These are phyloP conservation scores for Trichoderma pleuroti DNA, from an alignment of 2,329 filamentous ascomycete genomes.

Conservation along the genomic window DNA sequence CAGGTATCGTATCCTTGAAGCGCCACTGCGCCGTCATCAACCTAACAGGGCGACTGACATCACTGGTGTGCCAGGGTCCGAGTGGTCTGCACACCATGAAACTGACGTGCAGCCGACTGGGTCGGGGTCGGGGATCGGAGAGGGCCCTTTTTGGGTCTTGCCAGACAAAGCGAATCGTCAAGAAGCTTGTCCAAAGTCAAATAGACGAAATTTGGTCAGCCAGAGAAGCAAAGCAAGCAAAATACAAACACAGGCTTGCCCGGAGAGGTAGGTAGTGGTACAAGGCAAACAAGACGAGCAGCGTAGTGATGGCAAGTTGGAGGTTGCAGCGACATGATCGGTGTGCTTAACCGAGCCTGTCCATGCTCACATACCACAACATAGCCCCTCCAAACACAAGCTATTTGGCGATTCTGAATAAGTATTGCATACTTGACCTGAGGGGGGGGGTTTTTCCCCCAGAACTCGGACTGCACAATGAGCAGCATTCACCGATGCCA, in stretches of 20 bases:
- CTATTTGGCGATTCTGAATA: neutral
- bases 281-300: neutral
- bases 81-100: conserved; percentile 14
- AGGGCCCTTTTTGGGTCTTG: neutral
- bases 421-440: neutral
- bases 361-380: neutral
- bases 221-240: neutral
- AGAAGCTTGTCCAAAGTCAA: neutral
- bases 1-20: conserved; percentile 10
- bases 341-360: neutral
- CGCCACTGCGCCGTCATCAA: conserved; percentile 17
- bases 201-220: neutral
- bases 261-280: neutral
- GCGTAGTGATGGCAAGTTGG: neutral
- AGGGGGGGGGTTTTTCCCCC: no score
- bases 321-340: neutral
- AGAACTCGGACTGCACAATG: neutral
- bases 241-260: neutral
- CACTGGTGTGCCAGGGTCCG: conserved; percentile 10
- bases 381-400: conserved; percentile 1
- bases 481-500: neutral
- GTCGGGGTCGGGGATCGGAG: neutral
- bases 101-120: conserved; percentile 19
- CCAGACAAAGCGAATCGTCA: neutral
- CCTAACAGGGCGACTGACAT: conserved; percentile 20